Conservation (phyloP, 305 asterid species). For the Fraxinus platypoda region DNA sequence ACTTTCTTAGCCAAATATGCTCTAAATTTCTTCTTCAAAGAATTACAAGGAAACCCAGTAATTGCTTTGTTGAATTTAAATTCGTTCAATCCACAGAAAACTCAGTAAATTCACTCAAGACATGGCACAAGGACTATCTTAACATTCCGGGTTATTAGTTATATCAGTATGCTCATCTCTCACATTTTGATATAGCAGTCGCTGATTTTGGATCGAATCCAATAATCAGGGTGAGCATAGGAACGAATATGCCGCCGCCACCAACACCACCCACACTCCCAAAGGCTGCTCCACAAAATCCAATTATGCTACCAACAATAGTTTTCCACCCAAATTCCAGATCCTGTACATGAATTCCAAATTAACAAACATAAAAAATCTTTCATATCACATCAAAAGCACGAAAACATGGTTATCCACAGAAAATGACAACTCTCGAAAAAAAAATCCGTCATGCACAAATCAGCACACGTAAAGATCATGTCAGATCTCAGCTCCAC, state of each 20-base stretch:
- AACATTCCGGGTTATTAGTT: neutral
- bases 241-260: constrained; percentile 94
- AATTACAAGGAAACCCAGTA: neutral
- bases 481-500: neutral
- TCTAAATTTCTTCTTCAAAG: neutral
- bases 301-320: constrained; percentile 69
- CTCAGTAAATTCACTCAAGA: neutral
- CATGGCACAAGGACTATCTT: neutral
- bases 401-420: neutral
- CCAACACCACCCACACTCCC: constrained; percentile 99
- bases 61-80: neutral
- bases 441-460: neutral
- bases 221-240: constrained; percentile 84
- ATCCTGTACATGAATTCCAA: constrained; percentile 48
- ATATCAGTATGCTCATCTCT: constrained; percentile 25
- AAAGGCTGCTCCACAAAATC: constrained; percentile 94
- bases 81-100: neutral
- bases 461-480: neutral
- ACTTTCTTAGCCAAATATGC: neutral
- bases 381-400: neutral
- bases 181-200: constrained; percentile 94
- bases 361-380: neutral
- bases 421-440: neutral
- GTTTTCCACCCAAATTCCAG: constrained; percentile 73
- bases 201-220: constrained; percentile 95